These are phyloP conservation scores for Candida easanensis DNA, from an alignment of 805 yeast genomes.

Conservation along the genomic window DNA sequence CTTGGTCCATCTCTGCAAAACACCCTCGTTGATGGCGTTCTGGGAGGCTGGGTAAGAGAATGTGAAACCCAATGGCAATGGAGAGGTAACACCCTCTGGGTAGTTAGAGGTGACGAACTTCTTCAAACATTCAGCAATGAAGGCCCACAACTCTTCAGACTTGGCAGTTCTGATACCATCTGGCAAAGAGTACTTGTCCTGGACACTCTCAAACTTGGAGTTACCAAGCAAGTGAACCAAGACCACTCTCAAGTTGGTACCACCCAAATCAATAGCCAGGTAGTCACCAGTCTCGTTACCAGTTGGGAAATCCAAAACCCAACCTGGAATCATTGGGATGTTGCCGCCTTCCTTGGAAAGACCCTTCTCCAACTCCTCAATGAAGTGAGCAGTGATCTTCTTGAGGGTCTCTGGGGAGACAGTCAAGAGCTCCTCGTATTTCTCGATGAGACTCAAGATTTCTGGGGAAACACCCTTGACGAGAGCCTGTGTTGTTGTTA, in stretches of 20 bases:
- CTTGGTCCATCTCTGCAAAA: slow-evolving; percentile 95
- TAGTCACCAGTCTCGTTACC: slow-evolving; percentile 89
- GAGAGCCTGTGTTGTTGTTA: slow-evolving; percentile 13
- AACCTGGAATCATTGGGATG: slow-evolving; percentile 96
- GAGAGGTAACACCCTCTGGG: slow-evolving; percentile 62
- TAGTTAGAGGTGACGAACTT: slow-evolving; percentile 63
- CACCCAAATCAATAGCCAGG: slow-evolving; percentile 95
- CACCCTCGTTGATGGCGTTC: slow-evolving; percentile 76
- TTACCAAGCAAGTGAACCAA: slow-evolving; percentile 81
- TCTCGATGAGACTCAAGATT: slow-evolving; percentile 54
- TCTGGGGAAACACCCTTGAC: slow-evolving; percentile 56
- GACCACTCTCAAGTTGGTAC: slow-evolving; percentile 93
- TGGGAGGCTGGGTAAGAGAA: slow-evolving; percentile 91
- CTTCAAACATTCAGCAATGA: slow-evolving; percentile 79
- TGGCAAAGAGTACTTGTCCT: slow-evolving; percentile 84
- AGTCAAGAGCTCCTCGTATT: slow-evolving; percentile 59
- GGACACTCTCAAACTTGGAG: slow-evolving; percentile 79
- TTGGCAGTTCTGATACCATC: slow-evolving; percentile 72
- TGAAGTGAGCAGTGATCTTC: slow-evolving; percentile 71
- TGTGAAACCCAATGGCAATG: slow-evolving; percentile 87
- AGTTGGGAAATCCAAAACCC: slow-evolving; percentile 93
- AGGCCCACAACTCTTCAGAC: slow-evolving; percentile 75
- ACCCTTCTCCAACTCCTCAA: slow-evolving; percentile 78
- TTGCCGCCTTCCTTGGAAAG: slow-evolving; percentile 72
- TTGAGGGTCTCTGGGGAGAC: slow-evolving; percentile 59